Evolutionary conservation across 129 eudicot genomes (phyloP).

Genomic region (Flaveria robusta): DNA sequence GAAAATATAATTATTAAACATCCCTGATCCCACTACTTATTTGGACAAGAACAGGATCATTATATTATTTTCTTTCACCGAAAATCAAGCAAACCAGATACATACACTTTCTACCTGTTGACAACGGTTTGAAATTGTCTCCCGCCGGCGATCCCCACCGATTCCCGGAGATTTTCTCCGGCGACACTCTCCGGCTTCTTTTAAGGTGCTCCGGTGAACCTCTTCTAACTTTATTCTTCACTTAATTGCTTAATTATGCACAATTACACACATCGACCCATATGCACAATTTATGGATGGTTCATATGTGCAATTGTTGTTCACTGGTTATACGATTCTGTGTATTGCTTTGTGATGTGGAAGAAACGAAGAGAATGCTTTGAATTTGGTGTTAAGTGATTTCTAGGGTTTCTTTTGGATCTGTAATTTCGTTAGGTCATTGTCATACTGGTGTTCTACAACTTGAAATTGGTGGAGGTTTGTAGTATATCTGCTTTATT

Average conservation of each 20-base stretch:
- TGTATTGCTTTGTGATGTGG: not conserved
- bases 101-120: not conserved
- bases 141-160: constrained; percentile 11
- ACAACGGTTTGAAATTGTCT: constrained; percentile 6
- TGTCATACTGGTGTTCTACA: not conserved
- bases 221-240: not conserved
- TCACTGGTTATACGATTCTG: not conserved
- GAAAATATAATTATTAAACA: no score
- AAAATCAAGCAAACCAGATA: not conserved
- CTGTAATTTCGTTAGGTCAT: not conserved
- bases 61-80: not conserved
- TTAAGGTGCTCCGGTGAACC: constrained; percentile 9
- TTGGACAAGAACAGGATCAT: not conserved
- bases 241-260: not conserved
- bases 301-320: not conserved
- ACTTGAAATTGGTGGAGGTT: constrained; percentile 4
- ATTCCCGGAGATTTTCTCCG: constrained; percentile 12
- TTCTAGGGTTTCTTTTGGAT: constrained; percentile 17
- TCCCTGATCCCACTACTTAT: not conserved
- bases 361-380: not conserved
- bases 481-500: no score
- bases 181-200: not conserved
- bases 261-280: not conserved
- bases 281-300: not conserved
- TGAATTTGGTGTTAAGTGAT: constrained; percentile 7